phyloP scores from a whole-genome alignment of 257 asterid species.

The Solanum gracilifrons region DNA sequence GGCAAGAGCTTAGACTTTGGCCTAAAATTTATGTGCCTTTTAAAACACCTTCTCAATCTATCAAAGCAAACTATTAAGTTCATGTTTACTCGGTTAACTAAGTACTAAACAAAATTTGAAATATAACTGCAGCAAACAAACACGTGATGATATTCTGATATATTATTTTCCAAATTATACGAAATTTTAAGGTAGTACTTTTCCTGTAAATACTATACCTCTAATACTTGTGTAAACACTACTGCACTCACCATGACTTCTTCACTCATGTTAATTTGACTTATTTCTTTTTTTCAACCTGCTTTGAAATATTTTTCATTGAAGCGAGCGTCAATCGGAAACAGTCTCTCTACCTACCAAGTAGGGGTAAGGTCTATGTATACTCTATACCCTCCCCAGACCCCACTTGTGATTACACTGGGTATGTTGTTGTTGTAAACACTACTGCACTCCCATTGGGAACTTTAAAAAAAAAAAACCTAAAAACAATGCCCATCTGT shows the following conservation, averaged over 20 bases:
- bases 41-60: background rate
- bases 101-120: background rate
- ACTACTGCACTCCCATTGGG: background rate
- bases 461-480: background rate
- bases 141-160: background rate
- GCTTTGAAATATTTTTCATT: background rate
- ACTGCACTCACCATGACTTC: background rate
- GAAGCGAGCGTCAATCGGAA: background rate
- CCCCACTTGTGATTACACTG: background rate
- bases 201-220: background rate
- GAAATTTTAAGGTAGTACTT: background rate
- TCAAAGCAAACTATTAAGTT: background rate
- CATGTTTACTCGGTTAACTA: background rate
- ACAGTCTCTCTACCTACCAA: background rate
- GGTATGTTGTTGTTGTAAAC: background rate
- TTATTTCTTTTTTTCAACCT: background rate
- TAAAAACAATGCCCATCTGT: background rate
- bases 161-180: background rate
- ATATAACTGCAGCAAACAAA: background rate
- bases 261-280: background rate
- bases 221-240: background rate
- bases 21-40: background rate
- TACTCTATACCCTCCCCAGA: background rate
- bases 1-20: background rate
- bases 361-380: background rate